Percentiles rank a stretch among this genome's conserved stretches.
phyloP scores from a whole-genome alignment of 495 filamentous ascomycete genomes.

The Lepraria neglecta region DNA sequence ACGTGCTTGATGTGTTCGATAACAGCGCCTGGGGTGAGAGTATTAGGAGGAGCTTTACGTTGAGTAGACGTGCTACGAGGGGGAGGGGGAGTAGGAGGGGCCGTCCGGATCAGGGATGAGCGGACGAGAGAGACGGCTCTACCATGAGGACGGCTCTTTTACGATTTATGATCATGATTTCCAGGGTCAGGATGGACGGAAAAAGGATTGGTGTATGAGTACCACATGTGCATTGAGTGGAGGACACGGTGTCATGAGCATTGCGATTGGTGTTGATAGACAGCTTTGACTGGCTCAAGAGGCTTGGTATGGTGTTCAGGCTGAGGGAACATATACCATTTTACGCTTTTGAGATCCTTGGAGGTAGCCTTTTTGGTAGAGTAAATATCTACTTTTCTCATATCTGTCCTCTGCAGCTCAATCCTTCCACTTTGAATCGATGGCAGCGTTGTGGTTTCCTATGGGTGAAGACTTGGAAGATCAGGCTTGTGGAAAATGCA shows the following conservation, averaged over 20 bases:
- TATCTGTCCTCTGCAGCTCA: too few species aligned
- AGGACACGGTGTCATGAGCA: slow-evolving; percentile 6
- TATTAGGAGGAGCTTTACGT: slow-evolving; percentile 80
- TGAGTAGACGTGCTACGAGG: slow-evolving; percentile 48
- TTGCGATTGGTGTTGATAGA: slow-evolving; percentile 18
- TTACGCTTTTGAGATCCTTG: background rate
- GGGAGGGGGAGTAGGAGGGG: slow-evolving; percentile 19
- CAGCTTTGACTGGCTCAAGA: background rate
- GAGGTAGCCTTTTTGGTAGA: too few species aligned
- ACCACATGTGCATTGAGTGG: background rate
- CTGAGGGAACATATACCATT: background rate
- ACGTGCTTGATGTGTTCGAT: slow-evolving; percentile 74
- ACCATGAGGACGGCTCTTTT: background rate
- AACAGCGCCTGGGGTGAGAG: slow-evolving; percentile 89
- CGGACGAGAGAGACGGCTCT: background rate
- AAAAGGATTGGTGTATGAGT: slow-evolving; percentile 12
- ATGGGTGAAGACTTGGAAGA: too few species aligned
- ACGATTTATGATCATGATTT: slow-evolving; percentile 19
- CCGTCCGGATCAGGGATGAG: slow-evolving; percentile 13
- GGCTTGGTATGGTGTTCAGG: background rate
- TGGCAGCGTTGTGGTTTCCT: too few species aligned
- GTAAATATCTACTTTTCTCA: too few species aligned
- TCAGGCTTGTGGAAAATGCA: too few species aligned
- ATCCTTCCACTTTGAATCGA: too few species aligned
- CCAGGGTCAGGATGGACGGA: background rate